Conservation (phyloP, 257 asterid genomes). For the Petrea volubilis region DNA sequence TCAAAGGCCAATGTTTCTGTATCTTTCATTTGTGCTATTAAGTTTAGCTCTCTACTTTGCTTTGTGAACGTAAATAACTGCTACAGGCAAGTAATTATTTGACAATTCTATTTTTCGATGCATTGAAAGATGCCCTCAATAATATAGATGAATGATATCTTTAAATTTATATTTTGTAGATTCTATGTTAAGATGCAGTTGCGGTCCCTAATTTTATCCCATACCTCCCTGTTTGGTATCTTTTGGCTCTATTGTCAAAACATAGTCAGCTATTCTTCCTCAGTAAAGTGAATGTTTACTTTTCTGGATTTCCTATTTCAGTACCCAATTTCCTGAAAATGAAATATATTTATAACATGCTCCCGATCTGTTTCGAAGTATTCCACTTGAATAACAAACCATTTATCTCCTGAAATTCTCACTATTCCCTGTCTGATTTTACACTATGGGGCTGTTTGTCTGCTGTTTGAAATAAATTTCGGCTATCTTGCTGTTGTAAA, state of each 20-base stretch:
- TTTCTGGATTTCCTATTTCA: neutral
- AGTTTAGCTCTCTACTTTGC: conserved; percentile 5
- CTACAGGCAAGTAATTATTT: neutral
- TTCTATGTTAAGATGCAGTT: conserved; percentile 5
- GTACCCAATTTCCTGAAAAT: neutral
- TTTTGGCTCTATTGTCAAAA: conserved; percentile 2
- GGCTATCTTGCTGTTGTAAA: neutral
- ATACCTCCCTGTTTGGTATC: too few relatives aligned
- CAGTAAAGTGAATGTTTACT: neutral
- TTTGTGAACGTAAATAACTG: neutral
- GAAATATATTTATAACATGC: neutral
- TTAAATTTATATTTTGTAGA: neutral
- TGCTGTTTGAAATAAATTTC: neutral
- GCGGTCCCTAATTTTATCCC: neutral
- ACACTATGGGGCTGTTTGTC: neutral
- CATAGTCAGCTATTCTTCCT: conserved; percentile 5
- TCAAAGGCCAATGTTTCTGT: neutral
- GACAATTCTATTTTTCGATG: conserved; percentile 1
- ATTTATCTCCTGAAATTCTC: neutral
- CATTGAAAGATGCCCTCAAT: neutral
- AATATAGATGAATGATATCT: neutral
- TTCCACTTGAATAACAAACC: neutral
- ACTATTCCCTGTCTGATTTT: neutral
- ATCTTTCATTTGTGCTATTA: neutral
- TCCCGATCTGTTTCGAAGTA: neutral